Evolutionary conservation across 495 filamentous ascomycete genomes (phyloP), one percentile per base, ranked within the genome.

Genomic region (Glutinoglossum americanum): DNA sequence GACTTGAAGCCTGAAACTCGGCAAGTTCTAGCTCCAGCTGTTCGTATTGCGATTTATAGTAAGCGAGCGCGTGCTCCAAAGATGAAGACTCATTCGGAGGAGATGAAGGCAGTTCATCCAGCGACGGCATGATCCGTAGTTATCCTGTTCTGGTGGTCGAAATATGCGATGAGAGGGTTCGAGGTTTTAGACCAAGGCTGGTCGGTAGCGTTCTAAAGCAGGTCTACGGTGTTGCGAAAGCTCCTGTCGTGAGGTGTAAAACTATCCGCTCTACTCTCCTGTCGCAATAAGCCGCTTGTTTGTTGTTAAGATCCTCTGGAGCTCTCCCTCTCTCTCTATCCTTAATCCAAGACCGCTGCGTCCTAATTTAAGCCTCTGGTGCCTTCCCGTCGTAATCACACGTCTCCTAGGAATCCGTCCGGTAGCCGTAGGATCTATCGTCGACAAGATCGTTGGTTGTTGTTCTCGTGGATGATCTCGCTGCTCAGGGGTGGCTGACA

Each of bases 31-130:
- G 73, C 71, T 93, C 90, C 10, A 98, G 77, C 65, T 87, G 80
- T 67, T 94, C 87, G 74, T 97, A 96, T 68, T 98, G 92, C 45
- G 81, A 69, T 70, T 98, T 97, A 75, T 97, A 97, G 74, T 89
- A 94, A 41, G 83, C 79, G 27, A 96, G 71, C 55, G 88, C 82
- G 62, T 89, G 82, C 65, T 85, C 79, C 33, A 74, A 67, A 27
- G 73, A 76, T 57, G 79, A 71, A 51, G 73, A 70, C 58, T 73
- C 75, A 62, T 70, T 77, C 35, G 32, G 79, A 76, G 55, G 47
- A 55, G 76, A 78, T 53, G 80, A 80, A 47, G 83, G 80, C 54
- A 79, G 75, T 64, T 75, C 71, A 63, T 82, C 77, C 74, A 81
- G 79, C 66, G 69, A 70, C 57, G 71, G 70, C 57, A 59, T 59